Conservation (phyloP, 1,284 basidiomycete genomes). For the Ustilago loliicola region DNA sequence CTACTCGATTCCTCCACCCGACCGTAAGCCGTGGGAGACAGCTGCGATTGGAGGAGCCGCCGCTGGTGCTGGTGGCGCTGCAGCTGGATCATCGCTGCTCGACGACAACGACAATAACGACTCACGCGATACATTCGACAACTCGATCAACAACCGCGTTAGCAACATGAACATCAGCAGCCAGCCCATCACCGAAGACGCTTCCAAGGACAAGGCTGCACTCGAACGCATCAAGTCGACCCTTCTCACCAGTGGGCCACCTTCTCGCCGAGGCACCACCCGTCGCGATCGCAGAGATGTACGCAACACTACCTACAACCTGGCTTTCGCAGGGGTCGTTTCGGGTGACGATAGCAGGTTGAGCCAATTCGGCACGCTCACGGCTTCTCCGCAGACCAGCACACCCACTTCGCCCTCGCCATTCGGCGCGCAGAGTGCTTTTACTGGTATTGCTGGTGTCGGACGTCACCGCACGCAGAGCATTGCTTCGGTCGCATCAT, state of each 20-base stretch:
- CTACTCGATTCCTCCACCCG: constrained; percentile 74
- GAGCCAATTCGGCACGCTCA: constrained; percentile 45
- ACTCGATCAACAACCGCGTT: constrained; percentile 41
- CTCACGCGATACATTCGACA: constrained; percentile 39
- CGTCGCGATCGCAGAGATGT: constrained; percentile 72
- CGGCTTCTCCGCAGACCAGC: constrained; percentile 31
- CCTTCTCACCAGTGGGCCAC: constrained; percentile 64
- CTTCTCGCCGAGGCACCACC: constrained; percentile 70
- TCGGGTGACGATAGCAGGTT: constrained; percentile 31
- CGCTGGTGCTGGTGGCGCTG: constrained; percentile 4
- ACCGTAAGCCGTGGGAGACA: constrained; percentile 72
- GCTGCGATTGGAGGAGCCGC: constrained; percentile 15
- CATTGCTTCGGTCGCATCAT: constrained; percentile 53
- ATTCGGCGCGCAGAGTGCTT: constrained; percentile 40
- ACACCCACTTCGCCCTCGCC: constrained; percentile 40
- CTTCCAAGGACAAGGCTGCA: constrained; percentile 73
- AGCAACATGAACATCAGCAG: constrained; percentile 70
- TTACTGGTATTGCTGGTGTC: constrained; percentile 44
- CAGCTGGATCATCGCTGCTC: constrained; percentile 56
- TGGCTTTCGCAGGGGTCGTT: constrained; percentile 42
- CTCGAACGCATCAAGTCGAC: constrained; percentile 73
- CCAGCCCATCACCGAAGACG: constrained; percentile 72
- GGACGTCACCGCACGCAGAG: constrained; percentile 56
- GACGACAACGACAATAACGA: constrained; percentile 61
- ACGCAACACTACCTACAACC: constrained; percentile 72